Evolutionary conservation across 139 green algal genomes (phyloP), one percentile per base, ranked within the genome.

Genomic region (Trebouxia sp.): DNA sequence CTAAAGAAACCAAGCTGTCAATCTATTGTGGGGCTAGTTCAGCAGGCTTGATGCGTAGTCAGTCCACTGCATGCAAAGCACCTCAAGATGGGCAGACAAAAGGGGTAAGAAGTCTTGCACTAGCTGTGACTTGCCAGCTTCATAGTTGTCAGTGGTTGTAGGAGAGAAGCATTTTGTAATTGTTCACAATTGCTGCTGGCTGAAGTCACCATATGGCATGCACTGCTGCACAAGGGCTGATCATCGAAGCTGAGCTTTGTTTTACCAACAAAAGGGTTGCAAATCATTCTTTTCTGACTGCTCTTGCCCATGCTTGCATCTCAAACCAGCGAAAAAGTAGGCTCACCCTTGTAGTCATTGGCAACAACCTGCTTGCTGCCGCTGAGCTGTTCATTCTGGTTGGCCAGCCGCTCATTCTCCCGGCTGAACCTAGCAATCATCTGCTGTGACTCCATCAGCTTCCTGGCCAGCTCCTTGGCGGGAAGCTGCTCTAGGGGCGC

Each of bases 391-490:
- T 91, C 87, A 47, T 92, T 93, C 42, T 93, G 87, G 0, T 62
- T 77, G 0, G 90, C 88, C 62, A 96, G 81, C 35, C 90, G 83
- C 37, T 86, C 84, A 77, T 96, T 96, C 62, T 95, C 90, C 35
- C 32, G 12, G 65, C 70, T 85, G 62, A 88, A 89, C 47, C 78
- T 79, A 8, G 70, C 67, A 47, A 90, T 45, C 82, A 91, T 77
- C 38, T 39, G 47, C 80, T 90, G 78, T 20, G 85, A 80, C 47
- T 89, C 84, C 35, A 65, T 43, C 75, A 90, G 48, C 38, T 67
- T 50, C 56, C 37, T 35, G 3, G 75, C 50, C 67, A 83, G 56
- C 39, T 81, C 72, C 48, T 76, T 38, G 1, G 28, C 22, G 20
- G 76, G 20, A 72, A 69, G 10, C 20, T 37, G 50, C 35, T 79